Base-by-base conservation (phyloP, 2,329 filamentous ascomycete species). In the Phaeosphaeriaceae sp. region DNA sequence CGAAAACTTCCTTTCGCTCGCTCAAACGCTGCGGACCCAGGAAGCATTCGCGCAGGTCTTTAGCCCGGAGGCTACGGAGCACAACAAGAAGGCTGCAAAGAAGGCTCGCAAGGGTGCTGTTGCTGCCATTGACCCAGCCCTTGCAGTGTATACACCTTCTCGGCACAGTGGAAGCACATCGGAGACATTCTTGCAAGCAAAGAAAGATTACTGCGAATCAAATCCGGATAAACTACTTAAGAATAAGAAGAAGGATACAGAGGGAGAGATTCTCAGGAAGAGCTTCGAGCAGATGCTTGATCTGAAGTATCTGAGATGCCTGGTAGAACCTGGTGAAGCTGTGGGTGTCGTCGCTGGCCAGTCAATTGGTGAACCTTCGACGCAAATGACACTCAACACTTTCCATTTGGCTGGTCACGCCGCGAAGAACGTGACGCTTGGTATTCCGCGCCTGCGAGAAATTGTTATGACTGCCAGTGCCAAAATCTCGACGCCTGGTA, bases 321-420 rank as follows among this genome's bases (percentile, higher is more conserved):
- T 97, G 7, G 89, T 97, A 18, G 93, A 99, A 64, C 91, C 94
- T 21, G 94, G 94, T 37, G 95, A 99, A 77, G 93, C 94, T 20
- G 92, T 99, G 20, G 94, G 94, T 60, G 95, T 99, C 56, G 90
- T 99, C 50, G 95, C 95, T 42, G 92, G 92, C 8, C 94, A 99
- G 75, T 97, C 93, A 26, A 87, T 99, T 34, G 94, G 94, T 70
- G 95, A 99, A 71, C 94, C 95, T 7, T 97, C 92, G 2, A 99
- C 94, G 9, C 94, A 99, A 74, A 99, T 99, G 95, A 99, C 95
- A 6, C 79, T 99, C 46, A 99, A 99, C 77, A 99, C 95, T 21
- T 99, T 99, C 84, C 94, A 99, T 83, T 90, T 99, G 84, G 94
- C 94, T 74, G 94, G 94, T 68, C 93, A 97, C 80, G 92, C 94